Conservation (phyloP, 2,329 filamentous ascomycete species). For the Neonectria sp. region DNA sequence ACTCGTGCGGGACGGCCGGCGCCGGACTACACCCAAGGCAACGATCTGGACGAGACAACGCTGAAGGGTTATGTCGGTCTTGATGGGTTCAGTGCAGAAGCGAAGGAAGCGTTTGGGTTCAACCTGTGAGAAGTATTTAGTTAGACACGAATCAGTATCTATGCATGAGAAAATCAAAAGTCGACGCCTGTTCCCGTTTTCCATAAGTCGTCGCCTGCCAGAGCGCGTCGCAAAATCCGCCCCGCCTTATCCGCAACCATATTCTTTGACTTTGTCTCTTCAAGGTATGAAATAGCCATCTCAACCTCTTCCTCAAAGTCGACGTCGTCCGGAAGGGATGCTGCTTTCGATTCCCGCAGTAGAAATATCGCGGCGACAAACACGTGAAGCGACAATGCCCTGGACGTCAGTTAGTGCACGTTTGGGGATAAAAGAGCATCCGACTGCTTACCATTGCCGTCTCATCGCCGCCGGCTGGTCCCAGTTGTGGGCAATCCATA, state of each 20-base stretch:
- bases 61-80: conserved; percentile 34
- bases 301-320: conserved; percentile 14
- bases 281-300: conserved; percentile 19
- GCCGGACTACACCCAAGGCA: conserved; percentile 22
- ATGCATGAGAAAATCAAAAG: not conserved
- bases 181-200: not conserved
- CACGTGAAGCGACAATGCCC: conserved; percentile 27
- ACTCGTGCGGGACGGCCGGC: conserved; percentile 26
- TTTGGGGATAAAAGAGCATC: not conserved
- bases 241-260: conserved; percentile 15
- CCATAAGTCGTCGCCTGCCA: conserved; percentile 4
- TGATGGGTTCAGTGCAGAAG: conserved; percentile 20
- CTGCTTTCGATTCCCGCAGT: conserved; percentile 20
- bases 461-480: conserved; percentile 31
- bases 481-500: conserved; percentile 34
- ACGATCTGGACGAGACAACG: conserved; percentile 28
- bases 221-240: conserved; percentile 9
- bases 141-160: not conserved
- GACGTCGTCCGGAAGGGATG: not conserved
- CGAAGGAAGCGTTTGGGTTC: conserved; percentile 31
- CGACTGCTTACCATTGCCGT: conserved; percentile 27
- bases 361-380: conserved; percentile 23
- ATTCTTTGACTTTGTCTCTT: conserved; percentile 25
- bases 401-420: not conserved
- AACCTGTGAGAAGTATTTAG: conserved; percentile 6